These are phyloP conservation scores for Oryza brachyantha DNA, from an alignment of 176 grass and related monocot genomes.

Conservation along the genomic window DNA sequence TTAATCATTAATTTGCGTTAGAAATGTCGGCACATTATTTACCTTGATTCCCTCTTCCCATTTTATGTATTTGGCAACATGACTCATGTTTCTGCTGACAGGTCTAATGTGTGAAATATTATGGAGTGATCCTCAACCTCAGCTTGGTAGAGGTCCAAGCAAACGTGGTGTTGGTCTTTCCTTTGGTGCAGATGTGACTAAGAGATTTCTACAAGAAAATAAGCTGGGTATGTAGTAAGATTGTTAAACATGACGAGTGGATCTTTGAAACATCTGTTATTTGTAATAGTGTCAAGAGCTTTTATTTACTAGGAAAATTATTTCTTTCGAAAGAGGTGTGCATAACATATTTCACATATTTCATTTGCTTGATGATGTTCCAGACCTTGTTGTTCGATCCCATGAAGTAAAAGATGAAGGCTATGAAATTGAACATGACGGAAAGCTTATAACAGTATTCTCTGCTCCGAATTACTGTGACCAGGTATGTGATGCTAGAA, in stretches of 20 bases:
- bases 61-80: neutral
- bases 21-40: neutral
- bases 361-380: neutral
- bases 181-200: constrained; percentile 89
- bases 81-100: constrained; percentile 22
- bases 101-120: constrained; percentile 92
- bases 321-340: neutral
- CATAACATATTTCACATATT: neutral
- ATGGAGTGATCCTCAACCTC: constrained; percentile 90
- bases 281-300: neutral
- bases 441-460: constrained; percentile 94
- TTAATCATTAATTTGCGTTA: neutral
- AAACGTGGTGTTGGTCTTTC: constrained; percentile 91
- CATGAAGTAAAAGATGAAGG: constrained; percentile 78
- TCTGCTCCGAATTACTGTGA: constrained; percentile 64
- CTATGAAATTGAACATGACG: constrained; percentile 87
- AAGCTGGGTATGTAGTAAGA: constrained; percentile 43
- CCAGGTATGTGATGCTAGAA: constrained; percentile 48
- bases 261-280: neutral
- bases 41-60: neutral
- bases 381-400: constrained; percentile 88
- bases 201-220: constrained; percentile 69
- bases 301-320: neutral
- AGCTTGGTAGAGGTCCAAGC: constrained; percentile 87
- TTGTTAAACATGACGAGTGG: neutral